Percentiles rank a stretch among this genome's conserved stretches.
Conservation (phyloP, 176 grass and related monocot genomes). For the Lolium multiflorum region DNA sequence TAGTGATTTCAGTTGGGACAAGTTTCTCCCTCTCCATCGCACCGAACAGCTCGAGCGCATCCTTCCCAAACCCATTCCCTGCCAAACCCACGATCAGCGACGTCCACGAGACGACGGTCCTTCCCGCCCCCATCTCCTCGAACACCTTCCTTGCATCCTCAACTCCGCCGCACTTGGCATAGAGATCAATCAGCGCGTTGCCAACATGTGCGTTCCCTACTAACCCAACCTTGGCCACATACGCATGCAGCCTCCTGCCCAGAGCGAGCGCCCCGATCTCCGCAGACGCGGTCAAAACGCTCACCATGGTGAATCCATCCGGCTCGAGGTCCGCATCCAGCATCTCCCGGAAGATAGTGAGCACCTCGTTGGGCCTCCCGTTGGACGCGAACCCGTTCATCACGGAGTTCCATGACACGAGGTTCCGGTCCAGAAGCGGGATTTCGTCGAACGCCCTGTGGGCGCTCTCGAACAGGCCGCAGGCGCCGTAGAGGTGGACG, state of each 20-base stretch:
- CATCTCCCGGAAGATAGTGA: conserved; percentile 77
- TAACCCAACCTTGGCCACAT: conserved; percentile 60
- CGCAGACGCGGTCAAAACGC: conserved; percentile 62
- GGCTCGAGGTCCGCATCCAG: conserved; percentile 32
- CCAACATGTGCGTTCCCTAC: conserved; percentile 58
- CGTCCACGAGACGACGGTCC: conserved; percentile 72
- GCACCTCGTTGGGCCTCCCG: conserved; percentile 74
- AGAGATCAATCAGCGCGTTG: conserved; percentile 80
- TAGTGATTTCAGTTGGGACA: conserved; percentile 74
- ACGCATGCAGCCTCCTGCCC: conserved; percentile 69
- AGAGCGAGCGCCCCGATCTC: conserved; percentile 66
- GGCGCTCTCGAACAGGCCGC: conserved; percentile 70
- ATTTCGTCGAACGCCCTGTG: conserved; percentile 84
- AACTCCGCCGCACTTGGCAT: conserved; percentile 69
- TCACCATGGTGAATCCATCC: conserved; percentile 81
- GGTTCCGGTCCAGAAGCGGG: conserved; percentile 47
- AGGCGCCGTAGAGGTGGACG: conserved; percentile 64
- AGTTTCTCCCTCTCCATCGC: conserved; percentile 71
- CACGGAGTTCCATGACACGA: conserved; percentile 84
- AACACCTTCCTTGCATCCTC: conserved; percentile 64
- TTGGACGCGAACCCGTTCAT: conserved; percentile 77
- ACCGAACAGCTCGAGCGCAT: conserved; percentile 66
- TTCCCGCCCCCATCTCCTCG: conserved; percentile 59
- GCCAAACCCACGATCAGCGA: conserved; percentile 77
- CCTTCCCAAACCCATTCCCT: conserved; percentile 73